Evolutionary conservation across 768 basidiomycete genomes (phyloP).

Genomic region (Phaffia australis): DNA sequence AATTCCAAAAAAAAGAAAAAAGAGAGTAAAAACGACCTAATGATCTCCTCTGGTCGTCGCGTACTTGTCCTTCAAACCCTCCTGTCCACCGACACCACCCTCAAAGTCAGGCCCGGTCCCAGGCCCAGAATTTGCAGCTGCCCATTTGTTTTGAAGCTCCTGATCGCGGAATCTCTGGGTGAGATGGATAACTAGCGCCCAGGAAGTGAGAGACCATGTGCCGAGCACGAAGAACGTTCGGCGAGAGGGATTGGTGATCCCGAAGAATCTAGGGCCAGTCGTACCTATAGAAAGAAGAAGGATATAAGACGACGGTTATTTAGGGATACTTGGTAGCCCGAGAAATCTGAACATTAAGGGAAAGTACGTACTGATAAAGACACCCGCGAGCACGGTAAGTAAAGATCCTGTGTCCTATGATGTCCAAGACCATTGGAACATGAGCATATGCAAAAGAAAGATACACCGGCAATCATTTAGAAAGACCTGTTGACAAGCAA

Average conservation of each 20-base stretch:
- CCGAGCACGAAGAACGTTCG: slow-evolving; percentile 1
- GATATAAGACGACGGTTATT: neutral
- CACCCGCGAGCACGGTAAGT: neutral
- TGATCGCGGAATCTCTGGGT: neutral
- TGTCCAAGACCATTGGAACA: too few relatives aligned
- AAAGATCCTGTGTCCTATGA: neutral
- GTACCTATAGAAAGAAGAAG: neutral
- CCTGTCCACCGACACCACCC: slow-evolving; percentile 23
- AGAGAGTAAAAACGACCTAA: neutral
- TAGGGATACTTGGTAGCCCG: neutral
- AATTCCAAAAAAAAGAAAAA: too few relatives aligned
- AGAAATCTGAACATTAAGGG: neutral
- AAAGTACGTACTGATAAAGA: slow-evolving; percentile 7
- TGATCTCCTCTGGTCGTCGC: slow-evolving; percentile 24
- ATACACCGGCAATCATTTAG: too few relatives aligned
- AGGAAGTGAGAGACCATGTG: slow-evolving; percentile 15
- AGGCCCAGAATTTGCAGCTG: neutral
- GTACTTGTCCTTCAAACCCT: slow-evolving; percentile 21
- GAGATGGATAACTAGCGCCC: neutral
- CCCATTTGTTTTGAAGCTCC: neutral
- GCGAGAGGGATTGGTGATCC: neutral
- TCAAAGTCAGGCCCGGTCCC: neutral
- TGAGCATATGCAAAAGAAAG: too few relatives aligned
- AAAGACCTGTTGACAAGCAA: too few relatives aligned
- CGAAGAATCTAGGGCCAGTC: neutral